Evolutionary conservation across 2,329 filamentous ascomycete species (phyloP), one percentile per base, ranked within the genome.

Genomic region (Aspergillus luchuensis): DNA sequence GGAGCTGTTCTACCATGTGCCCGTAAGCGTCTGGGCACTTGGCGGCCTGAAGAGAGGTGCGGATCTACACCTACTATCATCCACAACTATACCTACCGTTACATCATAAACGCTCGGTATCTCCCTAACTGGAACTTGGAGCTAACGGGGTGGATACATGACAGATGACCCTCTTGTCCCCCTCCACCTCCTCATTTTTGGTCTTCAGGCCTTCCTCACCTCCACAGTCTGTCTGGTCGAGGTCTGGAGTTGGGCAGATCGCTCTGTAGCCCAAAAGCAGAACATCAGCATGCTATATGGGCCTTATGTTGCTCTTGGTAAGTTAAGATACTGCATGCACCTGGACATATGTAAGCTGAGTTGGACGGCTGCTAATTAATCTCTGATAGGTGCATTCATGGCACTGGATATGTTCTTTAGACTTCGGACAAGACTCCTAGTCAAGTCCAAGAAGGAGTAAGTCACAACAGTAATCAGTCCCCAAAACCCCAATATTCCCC

Each of bases 141-240:
- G 52, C 25, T 39, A 19, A 45, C 28, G 28, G 19, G 25, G 28
- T 7, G 23, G 30, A 30, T 47, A 21, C 15, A 30, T 33, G 10
- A 58, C 52, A 85, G 84, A 86, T 68, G 81, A 87, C 58, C 82
- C 85, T 0, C 79, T 83, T 51, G 66, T 87, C 4, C 85, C 87
- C 0, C 73, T 89, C 0, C 82, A 87, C 54, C 76, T 90, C 1
- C 80, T 90, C 1, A 74, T 86, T 2, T 89, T 85, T 66, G 82
- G 84, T 0, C 72, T 85, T 8, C 81, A 89, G 68, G 84, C 86
- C 0, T 84, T 81, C 38, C 63, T 89, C 58, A 89, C 87, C 1
- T 89, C 88, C 0, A 68, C 85, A 45, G 85, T 85, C 0, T 90
- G 87, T 67, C 79, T 90, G 49, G 80, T 82, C 2, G 87, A 90